Conservation (phyloP, 768 basidiomycete species). For the Daedaleopsis nitida region DNA sequence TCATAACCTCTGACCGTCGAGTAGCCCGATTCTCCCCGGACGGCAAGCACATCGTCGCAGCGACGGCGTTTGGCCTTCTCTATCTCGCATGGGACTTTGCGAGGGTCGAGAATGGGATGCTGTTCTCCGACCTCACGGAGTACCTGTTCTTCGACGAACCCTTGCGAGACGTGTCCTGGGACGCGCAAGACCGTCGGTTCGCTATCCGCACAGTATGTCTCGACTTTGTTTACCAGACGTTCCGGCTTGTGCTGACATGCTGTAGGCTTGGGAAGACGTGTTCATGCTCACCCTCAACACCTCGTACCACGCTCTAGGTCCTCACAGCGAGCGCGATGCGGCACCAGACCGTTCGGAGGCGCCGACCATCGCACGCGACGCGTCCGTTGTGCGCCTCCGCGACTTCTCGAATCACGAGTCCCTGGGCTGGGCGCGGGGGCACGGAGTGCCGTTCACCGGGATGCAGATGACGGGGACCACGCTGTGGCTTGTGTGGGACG, state of each 20-base stretch:
- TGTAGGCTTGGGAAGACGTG: constrained; percentile 23
- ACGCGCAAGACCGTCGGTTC: constrained; percentile 15
- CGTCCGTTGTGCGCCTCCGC: constrained; percentile 12
- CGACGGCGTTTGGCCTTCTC: constrained; percentile 22
- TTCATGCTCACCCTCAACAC: constrained; percentile 22
- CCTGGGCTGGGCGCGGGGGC: constrained; percentile 5
- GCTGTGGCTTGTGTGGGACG: constrained; percentile 25
- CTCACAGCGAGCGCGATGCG: not conserved
- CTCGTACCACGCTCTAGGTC: constrained; percentile 5
- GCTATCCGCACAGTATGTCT: constrained; percentile 22
- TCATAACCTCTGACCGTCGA: not conserved
- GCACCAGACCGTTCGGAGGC: not conserved
- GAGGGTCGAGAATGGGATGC: constrained; percentile 15
- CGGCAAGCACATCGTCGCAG: constrained; percentile 23
- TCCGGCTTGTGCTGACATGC: not conserved
- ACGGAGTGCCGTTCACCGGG: constrained; percentile 13
- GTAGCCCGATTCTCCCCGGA: constrained; percentile 27
- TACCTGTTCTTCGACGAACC: constrained; percentile 21
- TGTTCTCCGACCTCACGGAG: constrained; percentile 16
- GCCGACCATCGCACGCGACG: not conserved
- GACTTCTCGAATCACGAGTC: constrained; percentile 21
- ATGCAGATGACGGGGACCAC: constrained; percentile 23
- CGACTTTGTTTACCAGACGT: not conserved
- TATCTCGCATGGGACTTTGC: constrained; percentile 24
- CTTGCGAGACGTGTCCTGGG: constrained; percentile 24